phyloP scores from a whole-genome alignment of 2,329 filamentous ascomycete species.

The Hymenoscyphus occultus region DNA sequence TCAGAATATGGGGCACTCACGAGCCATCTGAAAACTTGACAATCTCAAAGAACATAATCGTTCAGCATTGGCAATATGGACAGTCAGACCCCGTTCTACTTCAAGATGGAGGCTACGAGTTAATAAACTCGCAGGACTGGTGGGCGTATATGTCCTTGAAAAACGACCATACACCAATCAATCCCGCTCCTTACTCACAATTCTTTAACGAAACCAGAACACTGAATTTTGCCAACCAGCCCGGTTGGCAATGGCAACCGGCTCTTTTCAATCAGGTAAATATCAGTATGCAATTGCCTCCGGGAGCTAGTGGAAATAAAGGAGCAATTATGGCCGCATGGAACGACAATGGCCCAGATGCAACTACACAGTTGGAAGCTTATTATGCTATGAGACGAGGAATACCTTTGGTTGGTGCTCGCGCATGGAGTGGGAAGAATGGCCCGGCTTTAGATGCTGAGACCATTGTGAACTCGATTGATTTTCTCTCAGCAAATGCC shows the following conservation, averaged over 20 bases:
- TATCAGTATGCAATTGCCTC: not conserved
- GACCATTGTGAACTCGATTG: conserved; percentile 34
- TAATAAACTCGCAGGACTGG: conserved; percentile 52
- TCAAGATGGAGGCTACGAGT: conserved; percentile 43
- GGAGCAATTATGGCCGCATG: conserved; percentile 33
- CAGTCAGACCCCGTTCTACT: conserved; percentile 39
- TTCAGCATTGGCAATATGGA: conserved; percentile 56
- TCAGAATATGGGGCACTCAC: conserved; percentile 56
- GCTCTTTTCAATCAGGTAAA: conserved; percentile 35
- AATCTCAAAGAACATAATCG: conserved; percentile 44
- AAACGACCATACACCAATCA: conserved; percentile 49
- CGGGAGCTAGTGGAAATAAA: not conserved
- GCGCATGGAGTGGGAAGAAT: conserved; percentile 51
- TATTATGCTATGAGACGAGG: conserved; percentile 51
- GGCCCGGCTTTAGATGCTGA: conserved; percentile 39
- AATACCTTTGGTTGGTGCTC: conserved; percentile 50
- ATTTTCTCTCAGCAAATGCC: conserved; percentile 39
- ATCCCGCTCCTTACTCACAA: conserved; percentile 48
- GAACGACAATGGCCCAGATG: conserved; percentile 54
- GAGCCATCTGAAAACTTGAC: conserved; percentile 38
- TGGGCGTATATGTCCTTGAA: conserved; percentile 47
- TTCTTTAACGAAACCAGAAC: conserved; percentile 46
- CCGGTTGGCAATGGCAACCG: conserved; percentile 47
- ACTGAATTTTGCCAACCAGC: conserved; percentile 42
- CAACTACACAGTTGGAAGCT: conserved; percentile 49